Conservation (phyloP, 1,284 basidiomycete species). For the Lentinula novae-zelandiae region DNA sequence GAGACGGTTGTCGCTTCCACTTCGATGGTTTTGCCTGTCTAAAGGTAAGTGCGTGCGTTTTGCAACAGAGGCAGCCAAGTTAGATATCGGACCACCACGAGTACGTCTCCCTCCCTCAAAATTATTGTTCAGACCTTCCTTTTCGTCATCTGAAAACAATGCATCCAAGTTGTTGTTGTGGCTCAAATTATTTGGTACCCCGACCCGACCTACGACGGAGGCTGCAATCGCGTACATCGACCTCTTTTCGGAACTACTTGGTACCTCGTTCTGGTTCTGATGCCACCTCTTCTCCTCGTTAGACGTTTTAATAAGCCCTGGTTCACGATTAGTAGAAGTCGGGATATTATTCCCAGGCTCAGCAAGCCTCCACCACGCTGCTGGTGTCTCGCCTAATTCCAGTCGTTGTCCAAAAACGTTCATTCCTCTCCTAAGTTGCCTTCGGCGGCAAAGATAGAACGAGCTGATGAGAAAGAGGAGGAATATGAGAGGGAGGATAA, state of each 20-base stretch:
- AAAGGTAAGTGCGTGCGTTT: neutral
- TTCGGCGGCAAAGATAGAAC: conserved; percentile 1
- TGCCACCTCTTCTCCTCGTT: neutral
- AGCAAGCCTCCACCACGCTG: conserved; percentile 5
- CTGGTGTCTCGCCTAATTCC: conserved; percentile 11
- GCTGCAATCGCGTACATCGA: neutral
- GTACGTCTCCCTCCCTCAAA: neutral
- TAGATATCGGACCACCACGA: neutral
- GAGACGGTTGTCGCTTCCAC: neutral
- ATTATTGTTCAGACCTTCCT: neutral
- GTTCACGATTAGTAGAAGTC: neutral
- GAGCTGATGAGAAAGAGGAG: neutral
- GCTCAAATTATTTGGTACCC: neutral
- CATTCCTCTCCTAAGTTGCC: conserved; percentile 7
- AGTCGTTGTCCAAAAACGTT: conserved; percentile 10
- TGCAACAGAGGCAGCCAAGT: neutral
- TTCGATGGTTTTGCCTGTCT: neutral
- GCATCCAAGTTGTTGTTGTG: neutral
- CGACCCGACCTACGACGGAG: neutral
- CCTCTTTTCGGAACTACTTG: neutral
- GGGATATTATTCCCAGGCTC: neutral
- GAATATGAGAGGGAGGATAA: neutral
- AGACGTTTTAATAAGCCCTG: neutral
- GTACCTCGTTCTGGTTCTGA: neutral
- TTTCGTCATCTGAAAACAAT: neutral